Conservation (phyloP, 768 basidiomycete genomes). For the Serendipita sp. region DNA sequence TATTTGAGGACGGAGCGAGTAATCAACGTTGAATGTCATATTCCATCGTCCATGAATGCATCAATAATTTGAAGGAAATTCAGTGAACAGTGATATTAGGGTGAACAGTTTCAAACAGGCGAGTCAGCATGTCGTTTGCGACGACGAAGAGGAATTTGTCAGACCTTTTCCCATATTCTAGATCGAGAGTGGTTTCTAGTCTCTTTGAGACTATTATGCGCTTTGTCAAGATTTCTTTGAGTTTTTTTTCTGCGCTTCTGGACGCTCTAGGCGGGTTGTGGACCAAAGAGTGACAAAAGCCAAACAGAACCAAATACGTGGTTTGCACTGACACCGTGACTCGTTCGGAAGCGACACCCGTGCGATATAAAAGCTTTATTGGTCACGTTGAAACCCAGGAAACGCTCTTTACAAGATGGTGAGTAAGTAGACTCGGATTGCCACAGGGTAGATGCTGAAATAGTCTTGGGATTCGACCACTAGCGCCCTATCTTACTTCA, state of each 20-base stretch:
- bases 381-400: neutral
- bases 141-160: neutral
- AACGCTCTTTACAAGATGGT: neutral
- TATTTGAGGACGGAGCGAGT: too few relatives aligned
- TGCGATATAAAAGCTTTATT: neutral
- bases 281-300: neutral
- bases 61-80: neutral
- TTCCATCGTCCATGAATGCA: neutral
- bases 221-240: neutral
- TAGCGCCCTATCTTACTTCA: conserved; percentile 6
- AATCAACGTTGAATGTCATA: neutral
- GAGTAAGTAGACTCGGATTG: neutral
- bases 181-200: neutral
- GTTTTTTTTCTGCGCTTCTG: neutral
- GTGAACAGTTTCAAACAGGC: too few relatives aligned
- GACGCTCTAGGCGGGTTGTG: neutral
- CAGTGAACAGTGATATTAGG: neutral
- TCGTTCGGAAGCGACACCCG: neutral
- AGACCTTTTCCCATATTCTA: conserved; percentile 5
- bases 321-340: neutral
- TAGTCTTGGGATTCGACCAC: neutral
- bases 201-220: conserved; percentile 1
- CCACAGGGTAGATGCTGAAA: neutral
- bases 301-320: neutral
- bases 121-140: neutral